Conservation (phyloP, 495 filamentous ascomycete species). For the Sordaria brevicollis region DNA sequence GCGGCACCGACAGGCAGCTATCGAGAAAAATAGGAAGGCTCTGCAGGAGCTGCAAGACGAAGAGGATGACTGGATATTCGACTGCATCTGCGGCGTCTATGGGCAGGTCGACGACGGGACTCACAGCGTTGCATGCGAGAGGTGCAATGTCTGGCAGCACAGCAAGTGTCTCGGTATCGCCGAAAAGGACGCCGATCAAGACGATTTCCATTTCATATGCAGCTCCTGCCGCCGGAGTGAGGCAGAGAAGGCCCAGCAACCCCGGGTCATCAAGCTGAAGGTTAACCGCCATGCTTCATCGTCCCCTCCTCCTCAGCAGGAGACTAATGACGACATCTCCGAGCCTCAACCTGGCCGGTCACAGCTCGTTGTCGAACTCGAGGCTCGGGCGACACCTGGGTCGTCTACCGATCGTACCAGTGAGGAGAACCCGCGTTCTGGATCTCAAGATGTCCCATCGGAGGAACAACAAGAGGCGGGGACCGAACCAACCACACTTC, state of each 20-base stretch:
- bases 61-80: slow-evolving; percentile 87
- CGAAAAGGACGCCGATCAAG: slow-evolving; percentile 65
- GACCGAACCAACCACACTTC: background rate
- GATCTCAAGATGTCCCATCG: background rate
- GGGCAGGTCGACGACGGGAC: slow-evolving; percentile 89
- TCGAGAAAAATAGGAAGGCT: slow-evolving; percentile 64
- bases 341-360: background rate
- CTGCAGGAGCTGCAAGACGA: slow-evolving; percentile 59
- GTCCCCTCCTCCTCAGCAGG: slow-evolving; percentile 2
- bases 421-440: background rate
- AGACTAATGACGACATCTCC: background rate
- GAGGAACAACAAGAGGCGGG: slow-evolving; percentile 9
- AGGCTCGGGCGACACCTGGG: slow-evolving; percentile 5
- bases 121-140: slow-evolving; percentile 90
- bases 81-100: slow-evolving; percentile 83
- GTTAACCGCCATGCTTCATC: slow-evolving; percentile 47
- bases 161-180: slow-evolving; percentile 78
- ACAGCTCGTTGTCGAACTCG: slow-evolving; percentile 10
- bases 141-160: slow-evolving; percentile 94
- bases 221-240: slow-evolving; percentile 53
- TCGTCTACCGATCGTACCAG: background rate
- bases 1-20: slow-evolving; percentile 64
- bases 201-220: slow-evolving; percentile 87
- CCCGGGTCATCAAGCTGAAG: slow-evolving; percentile 58
- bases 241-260: slow-evolving; percentile 25